Percentiles rank a stretch among this genome's conserved stretches.
Evolutionary conservation across 2,329 filamentous ascomycete genomes (phyloP).

Genomic region (Alternaria longipes): DNA sequence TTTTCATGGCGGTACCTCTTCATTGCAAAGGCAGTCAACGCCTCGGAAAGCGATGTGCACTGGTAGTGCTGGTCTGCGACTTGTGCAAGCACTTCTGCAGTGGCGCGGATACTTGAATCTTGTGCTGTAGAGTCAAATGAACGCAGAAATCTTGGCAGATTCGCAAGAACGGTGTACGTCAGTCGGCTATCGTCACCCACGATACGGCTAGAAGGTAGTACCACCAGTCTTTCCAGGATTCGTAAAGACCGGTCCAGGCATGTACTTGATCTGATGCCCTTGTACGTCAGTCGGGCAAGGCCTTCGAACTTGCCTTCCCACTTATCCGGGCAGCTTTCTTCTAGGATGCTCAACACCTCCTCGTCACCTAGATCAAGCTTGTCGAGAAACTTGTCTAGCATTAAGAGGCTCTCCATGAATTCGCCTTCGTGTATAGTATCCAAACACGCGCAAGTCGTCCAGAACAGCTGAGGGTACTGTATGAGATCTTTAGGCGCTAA

Average conservation of each 20-base stretch:
- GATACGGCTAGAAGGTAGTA: slow-evolving; percentile 79
- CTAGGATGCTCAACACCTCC: slow-evolving; percentile 72
- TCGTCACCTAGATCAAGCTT: slow-evolving; percentile 83
- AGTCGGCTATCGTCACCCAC: slow-evolving; percentile 84
- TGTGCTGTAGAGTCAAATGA: slow-evolving; percentile 73
- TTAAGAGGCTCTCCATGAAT: slow-evolving; percentile 88
- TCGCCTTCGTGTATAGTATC: slow-evolving; percentile 97
- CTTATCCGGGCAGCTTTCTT: slow-evolving; percentile 79
- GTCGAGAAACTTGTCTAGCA: slow-evolving; percentile 85
- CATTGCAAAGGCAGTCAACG: slow-evolving; percentile 74
- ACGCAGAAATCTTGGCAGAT: slow-evolving; percentile 84
- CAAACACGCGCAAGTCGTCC: slow-evolving; percentile 95
- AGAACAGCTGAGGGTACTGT: slow-evolving; percentile 94
- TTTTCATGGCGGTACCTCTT: slow-evolving; percentile 72
- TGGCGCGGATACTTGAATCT: slow-evolving; percentile 60
- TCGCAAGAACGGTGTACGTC: slow-evolving; percentile 88
- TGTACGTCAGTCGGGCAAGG: slow-evolving; percentile 85
- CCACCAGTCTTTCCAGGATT: slow-evolving; percentile 79
- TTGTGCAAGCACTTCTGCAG: slow-evolving; percentile 73
- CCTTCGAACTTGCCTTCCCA: slow-evolving; percentile 94
- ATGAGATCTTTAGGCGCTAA: slow-evolving; percentile 80
- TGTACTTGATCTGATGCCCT: slow-evolving; percentile 85
- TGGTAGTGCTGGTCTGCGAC: slow-evolving; percentile 80
- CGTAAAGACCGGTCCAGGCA: slow-evolving; percentile 81
- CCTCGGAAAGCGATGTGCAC: slow-evolving; percentile 71